Base-by-base conservation (phyloP, 78 protist species). In the Dictyostelium firmibasis region DNA sequence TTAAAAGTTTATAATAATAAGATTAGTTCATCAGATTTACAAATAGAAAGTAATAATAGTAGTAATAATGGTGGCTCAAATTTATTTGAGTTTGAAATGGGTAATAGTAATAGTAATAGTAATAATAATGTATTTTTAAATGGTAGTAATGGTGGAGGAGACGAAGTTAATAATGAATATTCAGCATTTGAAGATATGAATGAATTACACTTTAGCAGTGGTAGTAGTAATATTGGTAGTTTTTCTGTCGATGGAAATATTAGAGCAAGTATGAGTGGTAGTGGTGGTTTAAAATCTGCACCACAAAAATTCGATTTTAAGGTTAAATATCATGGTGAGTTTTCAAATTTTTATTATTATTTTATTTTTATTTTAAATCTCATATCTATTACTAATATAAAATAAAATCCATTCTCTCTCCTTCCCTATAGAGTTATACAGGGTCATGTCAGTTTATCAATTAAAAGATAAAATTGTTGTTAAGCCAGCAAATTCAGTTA, bases 401-500 rank as follows among this genome's bases (percentile, higher is more conserved):
- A n/a, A n/a, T n/a, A n/a, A n/a, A n/a, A n/a, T n/a, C n/a, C n/a
- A n/a, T n/a, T n/a, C n/a, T n/a, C n/a, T n/a, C n/a, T n/a, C n/a
- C n/a, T n/a, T n/a, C n/a, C n/a, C n/a, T n/a, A n/a, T 78, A 78
- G 84, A 81, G 5, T 47, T 81, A 81, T 38, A 81, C 47, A 29
- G 69, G 57, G 69, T 47, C 11, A 81, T 81, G 85, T 47, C 62
- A 20, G 16, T 81, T 35, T 81, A 81, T 31, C 41, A 35, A 47
- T 81, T 81, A 47, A 81, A 44, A 47, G 85, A 81, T 47, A 81
- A 81, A 47, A 81, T 81, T 29, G 69, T 81, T 16, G 38, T 81
- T 29, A 38, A 47, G 50, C 85, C 85, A 31, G 85, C 41, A 35
- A 81, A 29, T 9, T 38, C 85, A 38, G 41, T 81, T 23, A 81